These are phyloP conservation scores for Saturnispora bothae DNA, from an alignment of 805 yeast species.

Conservation along the genomic window DNA sequence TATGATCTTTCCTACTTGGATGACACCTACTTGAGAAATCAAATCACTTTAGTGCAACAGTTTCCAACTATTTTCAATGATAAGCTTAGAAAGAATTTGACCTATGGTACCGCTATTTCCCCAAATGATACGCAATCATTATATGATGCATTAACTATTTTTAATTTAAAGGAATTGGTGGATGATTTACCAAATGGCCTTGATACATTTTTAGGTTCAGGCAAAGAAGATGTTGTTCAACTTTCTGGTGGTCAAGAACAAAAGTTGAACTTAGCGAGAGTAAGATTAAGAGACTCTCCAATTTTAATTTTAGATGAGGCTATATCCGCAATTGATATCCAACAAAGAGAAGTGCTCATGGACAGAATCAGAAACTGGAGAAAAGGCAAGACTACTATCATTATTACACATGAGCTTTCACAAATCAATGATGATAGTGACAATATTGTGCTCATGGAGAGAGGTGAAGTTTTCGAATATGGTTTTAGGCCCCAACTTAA, in stretches of 20 bases:
- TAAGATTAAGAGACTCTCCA: conserved; percentile 60
- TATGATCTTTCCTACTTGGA: conserved; percentile 33
- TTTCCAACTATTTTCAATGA: conserved; percentile 54
- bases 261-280: conserved; percentile 76
- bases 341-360: conserved; percentile 36
- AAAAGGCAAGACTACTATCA: conserved; percentile 58
- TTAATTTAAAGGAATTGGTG: conserved; percentile 42
- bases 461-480: conserved; percentile 42
- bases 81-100: conserved; percentile 52
- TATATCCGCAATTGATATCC: conserved; percentile 65
- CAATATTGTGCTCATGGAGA: conserved; percentile 44
- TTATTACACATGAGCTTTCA: conserved; percentile 67
- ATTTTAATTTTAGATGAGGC: conserved; percentile 80
- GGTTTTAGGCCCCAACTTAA: conserved; percentile 28
- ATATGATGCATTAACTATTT: conserved; percentile 39
- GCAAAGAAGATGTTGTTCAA: conserved; percentile 24
- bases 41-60: conserved; percentile 69
- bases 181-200: conserved; percentile 42
- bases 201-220: conserved; percentile 35
- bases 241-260: conserved; percentile 92
- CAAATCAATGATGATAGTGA: conserved; percentile 46
- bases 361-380: conserved; percentile 50
- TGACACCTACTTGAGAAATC: conserved; percentile 43
- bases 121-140: conserved; percentile 22
- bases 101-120: conserved; percentile 15